Evolutionary conservation across 2,329 filamentous ascomycete species (phyloP), one percentile per base, ranked within the genome.

Genomic region (Cladosporium sphaerospermum): DNA sequence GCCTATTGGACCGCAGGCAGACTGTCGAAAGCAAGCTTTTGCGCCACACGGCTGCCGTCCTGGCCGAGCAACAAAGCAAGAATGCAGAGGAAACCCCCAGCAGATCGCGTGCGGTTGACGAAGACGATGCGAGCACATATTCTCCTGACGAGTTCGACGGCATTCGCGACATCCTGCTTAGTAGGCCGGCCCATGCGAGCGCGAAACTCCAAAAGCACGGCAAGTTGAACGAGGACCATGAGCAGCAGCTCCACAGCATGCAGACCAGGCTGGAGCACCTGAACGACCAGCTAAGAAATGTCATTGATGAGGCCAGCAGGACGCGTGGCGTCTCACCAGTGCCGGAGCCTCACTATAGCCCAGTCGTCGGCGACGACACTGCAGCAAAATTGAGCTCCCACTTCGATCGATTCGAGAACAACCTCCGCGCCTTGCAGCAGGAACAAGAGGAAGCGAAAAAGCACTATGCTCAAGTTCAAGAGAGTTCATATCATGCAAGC

Each of bases 11-110:
- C 68, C 77, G 86, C 59, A 75, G 86, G 55, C 84, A 89, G 73
- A 80, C 86, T 54, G 80, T 88, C 8, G 88, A 95, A 63, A 81
- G 81, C 62, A 82, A 83, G 57, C 74, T 99, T 42, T 74, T 97
- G 47, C 84, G 92, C 68, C 93, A 99, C 68, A 97, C 92, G 0
- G 91, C 93, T 11, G 92, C 89, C 42, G 88, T 99, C 37, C 74
- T 99, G 51, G 80, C 95, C 69, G 95, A 91, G 8, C 91, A 97
- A 70, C 45, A 49, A 16, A 86, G 85, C 62, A 83, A 81, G 0
- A 77, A 86, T n/a, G 76, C 28, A 18, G 45, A 57, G 9, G 44
- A 37, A 13, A 47, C 45, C 36, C 36, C 57, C 13, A 59, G 56
- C 44, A 57, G 55, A 36, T 34, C 37, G n/a, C 51, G 45, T 31